phyloP scores from a whole-genome alignment of 2,329 filamentous ascomycete genomes.

The Lachnellula occidentalis region DNA sequence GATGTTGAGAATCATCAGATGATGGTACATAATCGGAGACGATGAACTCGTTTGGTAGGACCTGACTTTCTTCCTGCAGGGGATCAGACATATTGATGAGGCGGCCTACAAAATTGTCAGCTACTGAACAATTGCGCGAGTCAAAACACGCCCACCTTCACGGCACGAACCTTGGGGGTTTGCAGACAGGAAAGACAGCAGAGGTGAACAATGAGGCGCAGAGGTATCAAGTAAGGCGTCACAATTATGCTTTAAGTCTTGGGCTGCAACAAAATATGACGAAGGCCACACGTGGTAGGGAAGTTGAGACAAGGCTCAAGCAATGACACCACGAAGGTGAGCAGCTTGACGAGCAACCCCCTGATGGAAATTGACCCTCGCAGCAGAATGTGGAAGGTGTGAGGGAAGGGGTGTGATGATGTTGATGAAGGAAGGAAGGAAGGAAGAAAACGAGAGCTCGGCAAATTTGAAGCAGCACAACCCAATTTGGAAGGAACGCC shows the following conservation, averaged over 20 bases:
- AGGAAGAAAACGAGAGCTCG: neutral
- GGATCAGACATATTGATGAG: neutral
- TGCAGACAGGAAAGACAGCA: too few relatives aligned
- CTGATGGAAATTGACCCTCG: too few relatives aligned
- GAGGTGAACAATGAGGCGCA: too few relatives aligned
- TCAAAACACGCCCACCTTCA: neutral
- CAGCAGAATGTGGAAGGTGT: neutral
- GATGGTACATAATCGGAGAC: too few relatives aligned
- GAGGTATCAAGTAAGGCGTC: too few relatives aligned
- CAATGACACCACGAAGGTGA: neutral
- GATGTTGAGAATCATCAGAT: neutral
- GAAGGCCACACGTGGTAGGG: too few relatives aligned
- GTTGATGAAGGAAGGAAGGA: neutral
- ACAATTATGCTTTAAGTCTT: too few relatives aligned
- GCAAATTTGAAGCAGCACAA: neutral
- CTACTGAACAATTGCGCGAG: neutral
- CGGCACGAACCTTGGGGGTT: neutral
- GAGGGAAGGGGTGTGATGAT: neutral
- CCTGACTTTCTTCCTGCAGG: conserved; percentile 10
- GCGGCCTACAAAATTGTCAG: neutral
- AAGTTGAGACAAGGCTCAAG: neutral
- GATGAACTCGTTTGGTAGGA: neutral
- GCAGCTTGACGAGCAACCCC: too few relatives aligned
- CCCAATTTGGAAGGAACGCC: neutral
- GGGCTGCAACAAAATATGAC: too few relatives aligned